phyloP scores from a whole-genome alignment of 306 rosid species.

The Corylus heterophylla region DNA sequence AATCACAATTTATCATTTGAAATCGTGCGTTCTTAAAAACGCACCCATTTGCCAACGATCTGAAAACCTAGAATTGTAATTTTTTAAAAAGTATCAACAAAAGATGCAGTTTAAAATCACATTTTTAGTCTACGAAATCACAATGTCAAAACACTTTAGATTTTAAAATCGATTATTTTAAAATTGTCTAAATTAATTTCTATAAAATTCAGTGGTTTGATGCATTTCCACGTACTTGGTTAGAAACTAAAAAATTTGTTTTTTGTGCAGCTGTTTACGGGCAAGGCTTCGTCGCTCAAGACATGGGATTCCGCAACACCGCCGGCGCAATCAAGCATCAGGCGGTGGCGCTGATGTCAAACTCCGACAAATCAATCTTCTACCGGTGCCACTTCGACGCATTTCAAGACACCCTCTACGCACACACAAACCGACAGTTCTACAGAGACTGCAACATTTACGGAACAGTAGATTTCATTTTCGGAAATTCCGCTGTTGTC shows the following conservation, averaged over 20 bases:
- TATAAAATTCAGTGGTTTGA: too few relatives aligned
- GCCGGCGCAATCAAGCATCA: slow-evolving; percentile 77
- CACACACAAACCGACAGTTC: slow-evolving; percentile 62
- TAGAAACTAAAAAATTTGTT: background rate
- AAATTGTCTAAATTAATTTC: too few relatives aligned
- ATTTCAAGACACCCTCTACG: slow-evolving; percentile 72
- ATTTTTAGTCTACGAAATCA: too few relatives aligned
- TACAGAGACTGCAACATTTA: slow-evolving; percentile 61
- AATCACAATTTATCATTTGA: too few relatives aligned
- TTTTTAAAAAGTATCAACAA: too few relatives aligned
- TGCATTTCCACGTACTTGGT: too few relatives aligned
- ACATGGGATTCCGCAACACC: slow-evolving; percentile 66
- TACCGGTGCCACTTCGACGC: slow-evolving; percentile 63
- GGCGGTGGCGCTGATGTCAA: slow-evolving; percentile 74
- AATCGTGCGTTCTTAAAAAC: too few relatives aligned
- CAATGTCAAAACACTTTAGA: too few relatives aligned
- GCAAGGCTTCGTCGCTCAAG: slow-evolving; percentile 57
- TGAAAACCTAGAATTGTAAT: too few relatives aligned
- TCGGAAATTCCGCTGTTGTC: slow-evolving; percentile 69
- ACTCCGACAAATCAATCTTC: slow-evolving; percentile 58
- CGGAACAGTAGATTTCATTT: slow-evolving; percentile 82
- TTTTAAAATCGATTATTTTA: too few relatives aligned
- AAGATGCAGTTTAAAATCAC: too few relatives aligned
- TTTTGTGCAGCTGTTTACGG: slow-evolving; percentile 61
- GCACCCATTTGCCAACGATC: too few relatives aligned